Conservation (phyloP, 2,329 filamentous ascomycete species). For the Ceratocystis lukuohia region DNA sequence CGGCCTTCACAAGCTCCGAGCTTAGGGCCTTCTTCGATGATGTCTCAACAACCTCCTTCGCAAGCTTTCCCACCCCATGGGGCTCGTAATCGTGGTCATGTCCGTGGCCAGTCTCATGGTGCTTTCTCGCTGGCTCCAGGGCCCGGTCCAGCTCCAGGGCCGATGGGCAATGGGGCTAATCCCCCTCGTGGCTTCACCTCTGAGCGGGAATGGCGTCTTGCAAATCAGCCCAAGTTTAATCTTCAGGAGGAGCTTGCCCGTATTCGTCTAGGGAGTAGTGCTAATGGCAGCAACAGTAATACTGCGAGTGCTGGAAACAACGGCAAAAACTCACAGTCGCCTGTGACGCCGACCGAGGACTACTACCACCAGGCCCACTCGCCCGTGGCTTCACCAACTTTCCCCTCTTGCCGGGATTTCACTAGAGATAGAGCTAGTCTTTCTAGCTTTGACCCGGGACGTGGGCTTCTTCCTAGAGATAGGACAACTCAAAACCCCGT, state of each 20-base stretch:
- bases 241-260: constrained; percentile 16
- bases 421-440: constrained; percentile 15
- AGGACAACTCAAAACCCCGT: not conserved
- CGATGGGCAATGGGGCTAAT: not conserved
- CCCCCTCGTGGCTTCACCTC: not conserved
- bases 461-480: not conserved
- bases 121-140: constrained; percentile 8
- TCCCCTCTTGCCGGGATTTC: constrained; percentile 4
- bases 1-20: constrained; percentile 13
- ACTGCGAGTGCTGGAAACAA: not conserved
- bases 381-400: constrained; percentile 13
- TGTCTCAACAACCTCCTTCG: not conserved
- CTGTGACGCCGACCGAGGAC: constrained; percentile 16
- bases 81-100: constrained; percentile 8
- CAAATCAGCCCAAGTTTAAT: constrained; percentile 15
- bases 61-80: not conserved
- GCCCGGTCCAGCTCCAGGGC: not conserved
- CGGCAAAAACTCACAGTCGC: constrained; percentile 18
- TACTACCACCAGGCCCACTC: constrained; percentile 14
- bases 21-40: not conserved
- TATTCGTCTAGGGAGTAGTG: constrained; percentile 6
- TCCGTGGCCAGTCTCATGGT: constrained; percentile 16
- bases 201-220: constrained; percentile 10
- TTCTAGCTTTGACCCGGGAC: constrained; percentile 17
- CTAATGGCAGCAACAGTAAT: not conserved